Evolutionary conservation across 2,329 filamentous ascomycete species (phyloP).

Genomic region (Diaporthe citri): DNA sequence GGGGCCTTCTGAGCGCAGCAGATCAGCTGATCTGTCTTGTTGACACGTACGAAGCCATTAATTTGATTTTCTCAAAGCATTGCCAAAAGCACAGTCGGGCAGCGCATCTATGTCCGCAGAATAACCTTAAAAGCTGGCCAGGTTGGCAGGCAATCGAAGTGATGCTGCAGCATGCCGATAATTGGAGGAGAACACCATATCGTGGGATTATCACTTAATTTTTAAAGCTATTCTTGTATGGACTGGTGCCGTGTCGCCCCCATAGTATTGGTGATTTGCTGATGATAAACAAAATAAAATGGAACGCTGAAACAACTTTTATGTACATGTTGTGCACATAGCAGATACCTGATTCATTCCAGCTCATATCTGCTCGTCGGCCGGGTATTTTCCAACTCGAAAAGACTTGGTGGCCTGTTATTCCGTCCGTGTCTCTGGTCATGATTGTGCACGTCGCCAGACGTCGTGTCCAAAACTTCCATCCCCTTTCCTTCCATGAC

Average conservation of each 20-base stretch:
- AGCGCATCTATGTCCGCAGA: not conserved
- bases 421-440: not conserved
- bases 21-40: not conserved
- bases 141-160: not conserved
- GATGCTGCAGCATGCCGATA: no score
- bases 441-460: not conserved
- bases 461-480: not conserved
- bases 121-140: not conserved
- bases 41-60: not conserved
- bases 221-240: not conserved
- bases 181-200: not conserved
- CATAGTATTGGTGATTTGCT: not conserved
- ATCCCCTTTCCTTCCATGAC: constrained; percentile 17
- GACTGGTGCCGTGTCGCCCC: not conserved
- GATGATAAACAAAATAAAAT: not conserved
- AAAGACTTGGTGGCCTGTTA: not conserved
- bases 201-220: constrained; percentile 12
- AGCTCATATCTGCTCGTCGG: constrained; percentile 24
- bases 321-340: constrained; percentile 5
- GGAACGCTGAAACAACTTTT: constrained; percentile 10
- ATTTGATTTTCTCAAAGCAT: not conserved
- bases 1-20: not conserved
- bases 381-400: constrained; percentile 22
- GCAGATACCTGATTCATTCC: constrained; percentile 1
- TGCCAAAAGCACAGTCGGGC: no score